phyloP scores from a whole-genome alignment of 257 asterid genomes.

The Linaria vulgaris region DNA sequence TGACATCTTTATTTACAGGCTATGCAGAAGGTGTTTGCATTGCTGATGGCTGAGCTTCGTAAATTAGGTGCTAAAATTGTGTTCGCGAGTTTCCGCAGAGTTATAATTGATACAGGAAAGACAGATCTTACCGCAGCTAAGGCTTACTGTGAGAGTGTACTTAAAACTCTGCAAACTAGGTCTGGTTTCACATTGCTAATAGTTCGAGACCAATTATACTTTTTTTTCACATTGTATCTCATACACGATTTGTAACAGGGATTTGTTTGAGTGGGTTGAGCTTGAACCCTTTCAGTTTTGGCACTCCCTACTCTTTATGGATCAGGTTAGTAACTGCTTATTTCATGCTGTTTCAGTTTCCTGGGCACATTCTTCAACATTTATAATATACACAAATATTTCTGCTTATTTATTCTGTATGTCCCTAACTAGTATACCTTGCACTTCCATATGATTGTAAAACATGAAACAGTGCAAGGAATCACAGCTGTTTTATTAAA shows the following conservation, averaged over 20 bases:
- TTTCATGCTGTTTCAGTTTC: slow-evolving; percentile 10
- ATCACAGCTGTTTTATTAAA: not conserved
- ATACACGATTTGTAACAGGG: slow-evolving; percentile 49
- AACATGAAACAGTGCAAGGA: not conserved
- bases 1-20: slow-evolving; percentile 50
- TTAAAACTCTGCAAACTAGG: slow-evolving; percentile 82
- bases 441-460: slow-evolving; percentile 9
- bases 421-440: not conserved
- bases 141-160: slow-evolving; percentile 90
- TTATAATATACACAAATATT: not conserved
- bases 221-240: slow-evolving; percentile 26
- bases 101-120: slow-evolving; percentile 87
- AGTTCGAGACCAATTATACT: slow-evolving; percentile 3
- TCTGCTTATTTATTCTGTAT: slow-evolving; percentile 1
- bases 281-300: slow-evolving; percentile 90
- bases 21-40: slow-evolving; percentile 91
- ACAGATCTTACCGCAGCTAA: slow-evolving; percentile 82
- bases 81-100: slow-evolving; percentile 82
- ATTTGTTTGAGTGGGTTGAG: slow-evolving; percentile 93
- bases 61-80: slow-evolving; percentile 84
- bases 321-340: slow-evolving; percentile 62
- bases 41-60: slow-evolving; percentile 91
- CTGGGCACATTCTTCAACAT: slow-evolving; percentile 23
- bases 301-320: slow-evolving; percentile 97
- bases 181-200: slow-evolving; percentile 31